Conservation (phyloP, 306 rosid genomes). For the Ceratonia siliqua region DNA sequence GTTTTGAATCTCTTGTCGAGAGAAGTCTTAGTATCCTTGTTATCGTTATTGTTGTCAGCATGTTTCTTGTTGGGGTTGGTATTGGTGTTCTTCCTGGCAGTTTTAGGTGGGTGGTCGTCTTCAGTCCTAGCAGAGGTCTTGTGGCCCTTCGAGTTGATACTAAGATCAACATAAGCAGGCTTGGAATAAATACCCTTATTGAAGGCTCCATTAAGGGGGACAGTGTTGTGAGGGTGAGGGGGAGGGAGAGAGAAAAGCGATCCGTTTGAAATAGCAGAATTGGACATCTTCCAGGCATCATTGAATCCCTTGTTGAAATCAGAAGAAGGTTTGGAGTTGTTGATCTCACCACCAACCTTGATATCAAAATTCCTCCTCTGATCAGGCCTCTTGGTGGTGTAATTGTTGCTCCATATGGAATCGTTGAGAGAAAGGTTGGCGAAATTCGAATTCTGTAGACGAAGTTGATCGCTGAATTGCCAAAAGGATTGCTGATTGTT, state of each 20-base stretch:
- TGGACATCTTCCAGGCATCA: conserved; percentile 50
- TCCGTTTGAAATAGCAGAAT: conserved; percentile 25
- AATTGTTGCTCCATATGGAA: conserved; percentile 81
- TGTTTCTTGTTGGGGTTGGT: conserved; percentile 42
- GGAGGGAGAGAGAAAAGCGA: conserved; percentile 41
- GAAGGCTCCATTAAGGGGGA: conserved; percentile 59
- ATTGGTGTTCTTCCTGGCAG: conserved; percentile 45
- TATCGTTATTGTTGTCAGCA: conserved; percentile 50
- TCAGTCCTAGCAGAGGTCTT: conserved; percentile 49
- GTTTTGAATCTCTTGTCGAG: conserved; percentile 81
- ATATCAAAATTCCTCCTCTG: conserved; percentile 72
- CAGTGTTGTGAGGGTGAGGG: conserved; percentile 41
- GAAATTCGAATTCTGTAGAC: conserved; percentile 58
- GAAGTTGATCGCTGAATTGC: conserved; percentile 84
- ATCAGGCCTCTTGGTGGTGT: conserved; percentile 52
- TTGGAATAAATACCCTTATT: conserved; percentile 79
- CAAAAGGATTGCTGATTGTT: conserved; percentile 68
- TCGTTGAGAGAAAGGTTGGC: conserved; percentile 70
- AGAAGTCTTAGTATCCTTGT: conserved; percentile 48
- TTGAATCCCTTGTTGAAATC: conserved; percentile 53
- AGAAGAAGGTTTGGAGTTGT: conserved; percentile 39
- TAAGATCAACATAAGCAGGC: conserved; percentile 39
- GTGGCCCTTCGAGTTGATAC: conserved; percentile 48
- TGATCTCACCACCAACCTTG: conserved; percentile 82
- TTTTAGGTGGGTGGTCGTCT: conserved; percentile 48